These are phyloP conservation scores for Calocybe cyanea DNA, from an alignment of 768 basidiomycete species.

Conservation along the genomic window DNA sequence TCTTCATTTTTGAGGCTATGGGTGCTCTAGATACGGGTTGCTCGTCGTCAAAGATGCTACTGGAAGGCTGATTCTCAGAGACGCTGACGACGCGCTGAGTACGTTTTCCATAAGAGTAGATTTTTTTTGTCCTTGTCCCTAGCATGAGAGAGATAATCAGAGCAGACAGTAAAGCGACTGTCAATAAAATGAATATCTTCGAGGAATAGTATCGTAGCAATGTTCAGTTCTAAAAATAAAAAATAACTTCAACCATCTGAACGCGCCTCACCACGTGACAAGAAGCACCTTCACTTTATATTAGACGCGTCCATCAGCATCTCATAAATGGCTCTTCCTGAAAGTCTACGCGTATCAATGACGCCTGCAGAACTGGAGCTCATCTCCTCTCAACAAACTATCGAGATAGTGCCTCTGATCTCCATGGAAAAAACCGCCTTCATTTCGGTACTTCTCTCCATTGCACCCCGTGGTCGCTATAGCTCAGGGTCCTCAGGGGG, in stretches of 20 bases:
- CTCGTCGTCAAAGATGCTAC: slow-evolving; percentile 41
- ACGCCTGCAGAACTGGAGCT: slow-evolving; percentile 87
- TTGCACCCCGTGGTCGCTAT: slow-evolving; percentile 9
- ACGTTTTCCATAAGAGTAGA: slow-evolving; percentile 63
- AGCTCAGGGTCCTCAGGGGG: slow-evolving; percentile 54
- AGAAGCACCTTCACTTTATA: background rate
- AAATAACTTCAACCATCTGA: slow-evolving; percentile 2
- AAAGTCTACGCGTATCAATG: slow-evolving; percentile 62
- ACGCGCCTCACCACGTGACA: too few species aligned
- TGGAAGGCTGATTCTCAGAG: slow-evolving; percentile 28
- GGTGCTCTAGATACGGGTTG: slow-evolving; percentile 36
- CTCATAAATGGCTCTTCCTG: slow-evolving; percentile 83
- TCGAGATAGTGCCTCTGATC: slow-evolving; percentile 86
- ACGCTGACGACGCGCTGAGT: slow-evolving; percentile 55
- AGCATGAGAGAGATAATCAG: slow-evolving; percentile 34
- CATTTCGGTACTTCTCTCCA: slow-evolving; percentile 62
- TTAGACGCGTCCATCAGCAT: too few species aligned
- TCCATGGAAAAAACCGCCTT: slow-evolving; percentile 90
- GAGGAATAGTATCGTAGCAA: slow-evolving; percentile 3
- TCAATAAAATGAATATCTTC: slow-evolving; percentile 1
- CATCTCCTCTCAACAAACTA: slow-evolving; percentile 76
- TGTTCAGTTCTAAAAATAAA: background rate
- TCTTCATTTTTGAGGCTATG: slow-evolving; percentile 44
- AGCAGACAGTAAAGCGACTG: slow-evolving; percentile 17
- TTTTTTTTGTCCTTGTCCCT: slow-evolving; percentile 58